Base-by-base conservation (phyloP, 192 early-diverging fungal species). In the Coemansia sp. region DNA sequence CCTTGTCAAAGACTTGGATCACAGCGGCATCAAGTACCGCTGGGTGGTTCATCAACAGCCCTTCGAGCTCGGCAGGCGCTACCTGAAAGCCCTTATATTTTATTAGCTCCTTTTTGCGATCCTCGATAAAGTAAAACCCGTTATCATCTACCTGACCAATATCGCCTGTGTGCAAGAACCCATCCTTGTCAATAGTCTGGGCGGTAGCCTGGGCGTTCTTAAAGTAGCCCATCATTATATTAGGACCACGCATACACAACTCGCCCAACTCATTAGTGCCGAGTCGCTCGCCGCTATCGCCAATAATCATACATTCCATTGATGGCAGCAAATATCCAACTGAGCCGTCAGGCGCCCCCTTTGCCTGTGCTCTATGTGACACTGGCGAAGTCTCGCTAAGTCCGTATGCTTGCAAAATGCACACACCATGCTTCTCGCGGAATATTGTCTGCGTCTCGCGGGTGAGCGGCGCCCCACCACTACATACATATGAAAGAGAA, bases 31-130 rank as follows among this genome's bases (percentile, higher is more conserved):
- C 91, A 12, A 83, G 69, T 35, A 98, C 83, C 3, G 64, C 59
- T 1, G 90, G 89, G 55, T 95, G 90, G 44, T 85, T 74, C 0
- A 91, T 66, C 50, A 95, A 74, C 63, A 89, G 58, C 0, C 87
- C 89, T 70, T 98, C 95, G 12, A 98, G 83, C 78, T 96, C 94
- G 9, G 94, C 94, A 0, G 94, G 95, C 0, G 94, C 84, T 16
- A 98, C 90, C 80, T 87, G 85, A 72, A 86, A 87, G 7, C 88
- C 86, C 70, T 95, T 95, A 88, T 94, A 98, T 72, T 98, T 98
- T 81, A 95, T 95, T 38, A 96, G 86, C 72, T 95, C 93, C 84
- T 96, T 98, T 37, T 92, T 70, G 34, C 96, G 91, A 62, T 91
- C 91, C 11, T 86, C 83, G 32, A 89, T 84, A 66, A 67, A 89